Evolutionary conservation across 352 stramenopile genomes (phyloP).

Genomic region (Pythium grandisporangium): DNA sequence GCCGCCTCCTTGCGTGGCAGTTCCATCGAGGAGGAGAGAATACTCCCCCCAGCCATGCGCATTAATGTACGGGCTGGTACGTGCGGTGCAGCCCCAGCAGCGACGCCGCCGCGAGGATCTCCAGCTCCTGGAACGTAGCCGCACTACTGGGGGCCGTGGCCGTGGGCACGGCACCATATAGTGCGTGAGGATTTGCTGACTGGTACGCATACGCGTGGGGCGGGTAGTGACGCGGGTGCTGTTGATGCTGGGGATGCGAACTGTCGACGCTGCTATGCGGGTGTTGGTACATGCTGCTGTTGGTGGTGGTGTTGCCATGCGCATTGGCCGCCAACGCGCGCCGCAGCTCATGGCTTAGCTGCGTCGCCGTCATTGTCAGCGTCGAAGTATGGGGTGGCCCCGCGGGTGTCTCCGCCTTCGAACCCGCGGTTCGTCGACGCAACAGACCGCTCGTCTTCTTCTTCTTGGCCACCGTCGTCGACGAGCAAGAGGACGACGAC

Average conservation of each 20-base stretch:
- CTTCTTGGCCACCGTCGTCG: constrained; percentile 14
- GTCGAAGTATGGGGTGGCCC: background rate
- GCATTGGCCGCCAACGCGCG: constrained; percentile 13
- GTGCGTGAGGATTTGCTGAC: background rate
- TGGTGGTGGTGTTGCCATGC: background rate
- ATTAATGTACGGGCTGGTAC: constrained; percentile 71
- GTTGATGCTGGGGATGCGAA: background rate
- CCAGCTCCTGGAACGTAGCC: constrained; percentile 50
- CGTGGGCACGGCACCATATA: background rate
- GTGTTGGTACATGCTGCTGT: background rate
- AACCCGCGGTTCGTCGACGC: too few species aligned
- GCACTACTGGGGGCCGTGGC: background rate
- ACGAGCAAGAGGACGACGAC: constrained; percentile 7
- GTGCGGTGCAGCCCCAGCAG: constrained; percentile 65
- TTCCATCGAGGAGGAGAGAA: too few species aligned
- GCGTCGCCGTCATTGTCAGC: constrained; percentile 14
- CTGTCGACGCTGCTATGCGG: constrained; percentile 2
- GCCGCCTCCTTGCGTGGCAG: too few species aligned
- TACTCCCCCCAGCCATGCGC: too few species aligned
- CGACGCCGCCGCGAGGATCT: constrained; percentile 68
- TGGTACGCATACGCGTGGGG: background rate
- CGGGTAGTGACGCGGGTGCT: background rate
- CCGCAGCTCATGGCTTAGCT: constrained; percentile 28
- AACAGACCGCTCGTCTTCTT: constrained; percentile 33
- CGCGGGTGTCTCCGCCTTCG: constrained; percentile 27